phyloP scores from a whole-genome alignment of 2,329 filamentous ascomycete genomes.

The Fusarium neocosmosporiellum region DNA sequence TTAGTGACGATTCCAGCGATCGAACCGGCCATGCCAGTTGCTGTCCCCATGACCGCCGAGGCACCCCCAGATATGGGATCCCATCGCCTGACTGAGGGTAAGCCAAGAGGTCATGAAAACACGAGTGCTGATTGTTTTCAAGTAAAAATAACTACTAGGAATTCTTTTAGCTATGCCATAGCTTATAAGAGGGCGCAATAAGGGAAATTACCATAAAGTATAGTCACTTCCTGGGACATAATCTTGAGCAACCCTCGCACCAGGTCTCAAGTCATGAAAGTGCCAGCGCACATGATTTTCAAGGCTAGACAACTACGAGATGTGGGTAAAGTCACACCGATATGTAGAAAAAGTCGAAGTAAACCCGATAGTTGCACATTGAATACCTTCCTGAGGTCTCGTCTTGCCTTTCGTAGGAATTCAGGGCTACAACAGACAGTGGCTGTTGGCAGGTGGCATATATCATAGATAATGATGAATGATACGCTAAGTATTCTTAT shows the following conservation, averaged over 20 bases:
- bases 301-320: too few species aligned
- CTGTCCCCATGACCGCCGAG: conserved; percentile 7
- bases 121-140: neutral
- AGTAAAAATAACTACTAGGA: neutral
- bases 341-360: too few species aligned
- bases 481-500: too few species aligned
- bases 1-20: conserved; percentile 24
- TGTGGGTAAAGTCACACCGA: too few species aligned
- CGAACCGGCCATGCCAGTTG: conserved; percentile 11
- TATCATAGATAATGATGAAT: too few species aligned
- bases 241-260: neutral
- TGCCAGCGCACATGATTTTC: too few species aligned
- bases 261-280: neutral
- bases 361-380: too few species aligned
- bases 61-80: conserved; percentile 30
- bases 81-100: conserved; percentile 8
- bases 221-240: neutral
- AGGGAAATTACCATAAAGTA: neutral
- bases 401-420: too few species aligned
- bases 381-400: too few species aligned
- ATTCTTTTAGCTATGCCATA: neutral
- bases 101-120: neutral
- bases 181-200: neutral
- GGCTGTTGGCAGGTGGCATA: too few species aligned
- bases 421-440: too few species aligned